phyloP scores from a whole-genome alignment of 306 rosid species.

The Erythrophleum fordii region DNA sequence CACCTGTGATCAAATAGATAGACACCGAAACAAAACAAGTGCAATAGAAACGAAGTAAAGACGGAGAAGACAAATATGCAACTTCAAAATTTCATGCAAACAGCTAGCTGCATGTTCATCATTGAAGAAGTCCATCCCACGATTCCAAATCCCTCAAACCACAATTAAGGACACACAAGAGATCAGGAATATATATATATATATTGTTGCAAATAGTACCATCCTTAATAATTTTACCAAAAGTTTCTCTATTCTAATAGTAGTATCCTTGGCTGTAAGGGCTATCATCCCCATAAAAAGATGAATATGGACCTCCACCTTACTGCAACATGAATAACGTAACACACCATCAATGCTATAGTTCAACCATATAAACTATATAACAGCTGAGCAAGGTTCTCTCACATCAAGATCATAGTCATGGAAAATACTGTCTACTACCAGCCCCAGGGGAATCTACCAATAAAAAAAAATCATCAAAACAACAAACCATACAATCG shows the following conservation, averaged over 20 bases:
- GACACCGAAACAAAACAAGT: constrained; percentile 31
- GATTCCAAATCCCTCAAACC: constrained; percentile 52
- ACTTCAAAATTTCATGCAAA: constrained; percentile 45
- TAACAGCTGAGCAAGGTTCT: constrained; percentile 31
- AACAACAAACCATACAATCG: constrained; percentile 5
- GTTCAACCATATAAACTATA: constrained; percentile 24
- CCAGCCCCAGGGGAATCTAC: constrained; percentile 58
- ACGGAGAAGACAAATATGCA: constrained; percentile 46
- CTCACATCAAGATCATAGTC: constrained; percentile 71
- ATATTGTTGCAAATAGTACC: too few relatives aligned
- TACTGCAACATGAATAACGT: constrained; percentile 53
- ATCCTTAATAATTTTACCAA: constrained; percentile 45
- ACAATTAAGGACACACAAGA: constrained; percentile 38
- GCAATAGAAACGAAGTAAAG: constrained; percentile 33
- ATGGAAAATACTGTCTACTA: constrained; percentile 53
- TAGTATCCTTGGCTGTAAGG: constrained; percentile 59
- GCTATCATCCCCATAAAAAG: constrained; percentile 51
- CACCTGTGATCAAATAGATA: constrained; percentile 31
- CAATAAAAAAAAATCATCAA: constrained; percentile 20
- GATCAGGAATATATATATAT: too few relatives aligned
- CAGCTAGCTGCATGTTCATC: constrained; percentile 40
- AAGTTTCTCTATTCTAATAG: constrained; percentile 41
- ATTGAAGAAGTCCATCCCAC: constrained; percentile 43
- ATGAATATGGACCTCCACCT: constrained; percentile 57
- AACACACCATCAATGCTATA: constrained; percentile 19